Percentiles rank a stretch among this genome's conserved stretches.
phyloP scores from a whole-genome alignment of 2,329 filamentous ascomycete genomes.

The Hortaea sp. region DNA sequence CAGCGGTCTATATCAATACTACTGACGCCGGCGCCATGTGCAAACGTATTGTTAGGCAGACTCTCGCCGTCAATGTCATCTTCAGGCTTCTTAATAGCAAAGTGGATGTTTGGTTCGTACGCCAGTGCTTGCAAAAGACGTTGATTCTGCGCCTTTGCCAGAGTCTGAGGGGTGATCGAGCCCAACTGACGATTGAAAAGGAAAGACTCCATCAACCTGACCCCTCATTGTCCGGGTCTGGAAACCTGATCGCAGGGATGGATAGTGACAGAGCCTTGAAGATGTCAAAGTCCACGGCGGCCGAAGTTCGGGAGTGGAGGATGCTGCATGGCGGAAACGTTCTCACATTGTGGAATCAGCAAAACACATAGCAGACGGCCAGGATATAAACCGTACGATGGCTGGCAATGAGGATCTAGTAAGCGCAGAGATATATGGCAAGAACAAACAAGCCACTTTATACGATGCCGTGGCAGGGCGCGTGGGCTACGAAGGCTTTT shows the following conservation, averaged over 20 bases:
- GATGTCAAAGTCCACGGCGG: no score
- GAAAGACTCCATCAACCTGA: conserved; percentile 55
- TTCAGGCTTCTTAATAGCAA: conserved; percentile 44
- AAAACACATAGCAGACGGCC: no score
- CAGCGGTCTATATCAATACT: conserved; percentile 72
- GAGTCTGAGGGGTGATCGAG: conserved; percentile 50
- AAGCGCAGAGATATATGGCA: not conserved
- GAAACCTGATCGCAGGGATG: no score
- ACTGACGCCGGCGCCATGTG: conserved; percentile 67
- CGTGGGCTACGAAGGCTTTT: conserved; percentile 36
- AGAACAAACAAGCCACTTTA: conserved; percentile 35
- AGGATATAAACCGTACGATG: no score
- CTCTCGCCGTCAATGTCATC: conserved; percentile 4
- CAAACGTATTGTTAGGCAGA: conserved; percentile 3
- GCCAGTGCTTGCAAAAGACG: conserved; percentile 60
- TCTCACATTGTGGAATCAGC: no score
- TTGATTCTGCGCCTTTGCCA: conserved; percentile 56
- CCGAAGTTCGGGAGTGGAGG: no score
- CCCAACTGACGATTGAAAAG: conserved; percentile 68
- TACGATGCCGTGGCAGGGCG: conserved; percentile 63
- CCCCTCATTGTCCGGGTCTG: not conserved
- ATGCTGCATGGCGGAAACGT: no score
- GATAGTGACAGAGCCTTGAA: no score
- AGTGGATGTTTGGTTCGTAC: conserved; percentile 56
- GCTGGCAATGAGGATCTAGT: not conserved